Percentiles rank a stretch among this genome's conserved stretches.
Evolutionary conservation across 176 grass and related monocot genomes (phyloP).

Genomic region (Elymus sibiricus): DNA sequence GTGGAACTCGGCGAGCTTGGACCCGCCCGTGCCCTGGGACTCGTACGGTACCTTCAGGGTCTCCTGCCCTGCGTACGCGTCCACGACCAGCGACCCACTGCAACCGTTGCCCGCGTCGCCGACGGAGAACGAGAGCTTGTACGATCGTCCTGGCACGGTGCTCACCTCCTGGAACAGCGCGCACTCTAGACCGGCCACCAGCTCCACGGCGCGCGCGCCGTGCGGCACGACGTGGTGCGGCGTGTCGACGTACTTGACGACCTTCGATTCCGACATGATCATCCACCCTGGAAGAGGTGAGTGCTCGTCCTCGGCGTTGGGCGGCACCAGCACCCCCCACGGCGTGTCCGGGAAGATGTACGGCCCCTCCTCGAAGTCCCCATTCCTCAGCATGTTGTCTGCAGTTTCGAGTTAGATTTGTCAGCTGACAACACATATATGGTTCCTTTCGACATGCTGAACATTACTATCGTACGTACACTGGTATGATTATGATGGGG

Average conservation of each 20-base stretch:
- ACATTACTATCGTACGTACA: too few species aligned
- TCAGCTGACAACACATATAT: neutral
- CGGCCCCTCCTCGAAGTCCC: neutral
- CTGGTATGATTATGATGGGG: neutral
- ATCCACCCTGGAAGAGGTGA: too few species aligned
- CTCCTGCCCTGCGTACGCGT: constrained; percentile 31
- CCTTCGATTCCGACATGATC: constrained; percentile 51
- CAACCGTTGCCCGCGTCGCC: constrained; percentile 42
- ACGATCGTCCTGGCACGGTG: constrained; percentile 22
- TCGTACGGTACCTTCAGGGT: constrained; percentile 17
- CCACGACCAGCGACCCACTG: neutral
- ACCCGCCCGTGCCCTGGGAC: too few species aligned
- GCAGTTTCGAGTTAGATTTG: neutral
- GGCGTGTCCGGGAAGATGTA: too few species aligned
- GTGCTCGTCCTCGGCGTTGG: too few species aligned
- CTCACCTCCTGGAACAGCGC: constrained; percentile 44
- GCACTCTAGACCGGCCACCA: constrained; percentile 44
- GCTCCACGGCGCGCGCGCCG: constrained; percentile 43
- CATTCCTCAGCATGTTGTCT: neutral
- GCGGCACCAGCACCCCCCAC: too few species aligned
- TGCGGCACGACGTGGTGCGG: constrained; percentile 42
- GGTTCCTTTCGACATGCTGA: too few species aligned
- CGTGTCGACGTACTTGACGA: constrained; percentile 43
- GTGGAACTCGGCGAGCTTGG: constrained; percentile 25
- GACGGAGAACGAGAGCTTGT: constrained; percentile 45